Base-by-base conservation (phyloP, 257 asterid genomes). In the Solanum peruvianum region DNA sequence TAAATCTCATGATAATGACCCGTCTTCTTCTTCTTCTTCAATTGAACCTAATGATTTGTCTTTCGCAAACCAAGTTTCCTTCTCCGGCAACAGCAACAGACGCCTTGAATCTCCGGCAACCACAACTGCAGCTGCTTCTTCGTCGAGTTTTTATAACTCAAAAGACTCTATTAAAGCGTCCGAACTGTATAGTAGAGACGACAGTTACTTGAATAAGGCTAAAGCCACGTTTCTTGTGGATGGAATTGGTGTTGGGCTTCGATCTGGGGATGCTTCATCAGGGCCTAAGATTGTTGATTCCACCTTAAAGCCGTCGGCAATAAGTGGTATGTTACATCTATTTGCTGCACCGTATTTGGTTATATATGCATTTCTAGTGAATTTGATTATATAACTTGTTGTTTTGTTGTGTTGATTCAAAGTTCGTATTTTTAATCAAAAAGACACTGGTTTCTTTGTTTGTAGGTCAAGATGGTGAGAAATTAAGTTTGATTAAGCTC, bases 401-500 rank as follows among this genome's bases (percentile, higher is more conserved):
- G 20, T 83, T 58, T 25, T 87, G 64, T 70, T 82, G 67, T 83
- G 41, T 33, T 86, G 69, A 12, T 66, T 49, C 45, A 49, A 64
- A 83, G 25, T 64, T 31, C 44, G 52, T 89, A 66, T 47, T 25
- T 66, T 82, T 81, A 45, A 75, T 86, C 85, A 44, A 86, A 44
- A 78, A 73, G 81, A 41, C n/a, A 66, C 76, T 58, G 87, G 88
- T 69, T 78, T 77, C 58, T 58, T 83, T 71, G 78, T 90, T 91
- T 87, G 93, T 89, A 95, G 99, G 95, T 85, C 90, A 94, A 93
- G 97, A 92, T 84, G 94, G 97, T 89, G 99, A 92, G 20, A 96
- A 95, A 87, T 85, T 96, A 81, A 93, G 98, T 85, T 91, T 95
- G 78, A 92, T 96, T 60, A 96, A 94, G 90, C 93, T 96, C 21